Base-by-base conservation (phyloP, 2,329 filamentous ascomycete species). In the Arthrobotrys sinensis region DNA sequence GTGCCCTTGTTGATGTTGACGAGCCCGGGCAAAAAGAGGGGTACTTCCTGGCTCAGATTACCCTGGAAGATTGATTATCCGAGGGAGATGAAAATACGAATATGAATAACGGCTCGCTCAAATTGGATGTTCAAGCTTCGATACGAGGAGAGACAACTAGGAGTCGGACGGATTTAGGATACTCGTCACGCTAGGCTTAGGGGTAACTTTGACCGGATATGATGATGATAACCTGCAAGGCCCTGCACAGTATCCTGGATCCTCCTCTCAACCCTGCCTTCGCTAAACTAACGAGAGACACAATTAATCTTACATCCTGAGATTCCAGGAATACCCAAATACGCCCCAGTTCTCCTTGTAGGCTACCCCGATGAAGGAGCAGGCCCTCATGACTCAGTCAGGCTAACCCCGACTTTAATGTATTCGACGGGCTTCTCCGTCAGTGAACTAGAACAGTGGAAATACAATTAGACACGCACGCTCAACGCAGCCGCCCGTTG, bases 51-150 rank as follows among this genome's bases (percentile, higher is more conserved):
- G 50, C 14, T 53, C 14, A 32, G n/a, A 10, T 12, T 40, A 11
- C 52, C 34, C 52, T 40, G 34, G 52, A 38, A n/a, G 52, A 57
- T 57, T 57, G 52, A 57, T 55, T 55, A 55, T 36, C 52, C 52
- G 52, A 57, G 8, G 6, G 4, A 52, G 3, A 21, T 6, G 1
- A 57, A 21, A 38, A 32, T 5, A 14, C 28, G 7, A 38, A 28
- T 38, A 8, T 36, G 14, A 14, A 8, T 16, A 4, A 8, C 10
- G 28, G 14, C 7, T 36, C 28, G 14, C 11, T 4, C 28, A 53
- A 28, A 36, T 53, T 10, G 19, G 4, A 8, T 4, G 2, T 12
- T 24, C 7, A 21, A 52, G 28, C 48, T 8, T 34, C 50, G 16
- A 14, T 14, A 28, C 46, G 46, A 50, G 46, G 28, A 24, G 28